A percentile compares a stretch with the other conserved stretches of the same genome.
phyloP scores from a whole-genome alignment of 371 early-diverging fungal species.

The Saksenaea oblongispora region DNA sequence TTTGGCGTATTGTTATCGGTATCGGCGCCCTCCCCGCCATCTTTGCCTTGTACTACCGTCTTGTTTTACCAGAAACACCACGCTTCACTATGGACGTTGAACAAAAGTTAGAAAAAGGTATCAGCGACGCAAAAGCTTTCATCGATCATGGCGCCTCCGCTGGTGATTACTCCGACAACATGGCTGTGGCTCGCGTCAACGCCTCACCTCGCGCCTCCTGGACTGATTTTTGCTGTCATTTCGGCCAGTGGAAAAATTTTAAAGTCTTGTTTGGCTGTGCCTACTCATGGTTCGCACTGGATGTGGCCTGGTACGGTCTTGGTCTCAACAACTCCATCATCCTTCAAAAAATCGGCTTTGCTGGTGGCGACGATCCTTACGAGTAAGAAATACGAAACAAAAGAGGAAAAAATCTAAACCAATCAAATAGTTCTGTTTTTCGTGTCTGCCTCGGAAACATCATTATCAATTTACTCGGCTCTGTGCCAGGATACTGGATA shows the following conservation, averaged over 20 bases:
- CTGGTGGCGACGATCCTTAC: slow-evolving; percentile 53
- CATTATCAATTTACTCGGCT: slow-evolving; percentile 80
- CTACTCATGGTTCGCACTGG: slow-evolving; percentile 77
- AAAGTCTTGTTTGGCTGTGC: slow-evolving; percentile 62
- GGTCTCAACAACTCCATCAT: slow-evolving; percentile 80
- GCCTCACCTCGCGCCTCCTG: slow-evolving; percentile 44
- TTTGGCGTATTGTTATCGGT: slow-evolving; percentile 79
- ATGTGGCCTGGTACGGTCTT: slow-evolving; percentile 88
- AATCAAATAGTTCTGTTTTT: slow-evolving; percentile 48
- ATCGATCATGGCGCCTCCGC: slow-evolving; percentile 34
- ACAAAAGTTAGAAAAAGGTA: slow-evolving; percentile 61
- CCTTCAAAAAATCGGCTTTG: slow-evolving; percentile 65
- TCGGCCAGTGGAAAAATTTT: slow-evolving; percentile 57
- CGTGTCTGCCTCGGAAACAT: slow-evolving; percentile 68
- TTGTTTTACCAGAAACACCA: slow-evolving; percentile 88
- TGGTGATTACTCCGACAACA: slow-evolving; percentile 33
- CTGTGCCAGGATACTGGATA: slow-evolving; percentile 87
- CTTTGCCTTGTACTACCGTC: slow-evolving; percentile 65
- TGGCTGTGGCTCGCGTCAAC: slow-evolving; percentile 20
- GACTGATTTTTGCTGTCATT: slow-evolving; percentile 61
- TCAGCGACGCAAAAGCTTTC: slow-evolving; percentile 52
- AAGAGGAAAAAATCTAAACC: background rate
- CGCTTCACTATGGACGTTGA: slow-evolving; percentile 80
- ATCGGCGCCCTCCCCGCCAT: slow-evolving; percentile 75
- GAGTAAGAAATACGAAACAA: slow-evolving; percentile 4